A percentile compares a stretch with the other conserved stretches of the same genome.
Evolutionary conservation across 2,329 filamentous ascomycete species (phyloP).

Genomic region (Claviceps sp.): DNA sequence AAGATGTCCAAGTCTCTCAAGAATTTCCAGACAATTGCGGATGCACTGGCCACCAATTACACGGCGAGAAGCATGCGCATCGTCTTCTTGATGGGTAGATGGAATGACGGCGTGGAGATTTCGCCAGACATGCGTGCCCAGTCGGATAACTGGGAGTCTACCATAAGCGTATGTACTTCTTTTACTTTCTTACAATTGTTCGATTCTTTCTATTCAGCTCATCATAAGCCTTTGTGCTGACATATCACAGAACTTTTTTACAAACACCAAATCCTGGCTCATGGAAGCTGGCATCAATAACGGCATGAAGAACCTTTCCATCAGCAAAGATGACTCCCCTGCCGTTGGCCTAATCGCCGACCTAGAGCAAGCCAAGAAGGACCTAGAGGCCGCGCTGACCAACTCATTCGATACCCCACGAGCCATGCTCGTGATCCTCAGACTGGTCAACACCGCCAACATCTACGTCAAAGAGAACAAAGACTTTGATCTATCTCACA

Average conservation of each 20-base stretch:
- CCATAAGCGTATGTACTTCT: constrained; percentile 43
- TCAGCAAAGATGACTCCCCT: constrained; percentile 19
- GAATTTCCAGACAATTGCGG: constrained; percentile 88
- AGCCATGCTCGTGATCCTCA: constrained; percentile 65
- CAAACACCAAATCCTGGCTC: constrained; percentile 40
- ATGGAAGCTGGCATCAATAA: constrained; percentile 26
- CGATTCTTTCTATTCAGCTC: background rate
- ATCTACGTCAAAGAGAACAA: constrained; percentile 36
- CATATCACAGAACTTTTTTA: constrained; percentile 40
- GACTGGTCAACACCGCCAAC: constrained; percentile 69
- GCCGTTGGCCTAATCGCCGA: constrained; percentile 23
- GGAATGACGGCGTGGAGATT: constrained; percentile 87
- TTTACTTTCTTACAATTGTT: background rate
- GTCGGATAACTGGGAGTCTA: constrained; percentile 67
- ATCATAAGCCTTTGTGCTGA: background rate
- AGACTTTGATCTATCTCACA: constrained; percentile 29
- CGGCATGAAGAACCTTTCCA: constrained; percentile 24
- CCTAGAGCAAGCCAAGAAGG: constrained; percentile 39
- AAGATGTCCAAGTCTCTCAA: constrained; percentile 97
- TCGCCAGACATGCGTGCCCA: constrained; percentile 67
- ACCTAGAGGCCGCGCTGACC: constrained; percentile 46
- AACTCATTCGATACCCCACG: constrained; percentile 81
- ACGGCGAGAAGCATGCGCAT: constrained; percentile 70
- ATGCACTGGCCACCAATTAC: constrained; percentile 58
- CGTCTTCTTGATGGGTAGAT: constrained; percentile 75